Conservation (phyloP, 2,329 filamentous ascomycete genomes). For the Ophiognomonia clavigignenti-juglandacearum region DNA sequence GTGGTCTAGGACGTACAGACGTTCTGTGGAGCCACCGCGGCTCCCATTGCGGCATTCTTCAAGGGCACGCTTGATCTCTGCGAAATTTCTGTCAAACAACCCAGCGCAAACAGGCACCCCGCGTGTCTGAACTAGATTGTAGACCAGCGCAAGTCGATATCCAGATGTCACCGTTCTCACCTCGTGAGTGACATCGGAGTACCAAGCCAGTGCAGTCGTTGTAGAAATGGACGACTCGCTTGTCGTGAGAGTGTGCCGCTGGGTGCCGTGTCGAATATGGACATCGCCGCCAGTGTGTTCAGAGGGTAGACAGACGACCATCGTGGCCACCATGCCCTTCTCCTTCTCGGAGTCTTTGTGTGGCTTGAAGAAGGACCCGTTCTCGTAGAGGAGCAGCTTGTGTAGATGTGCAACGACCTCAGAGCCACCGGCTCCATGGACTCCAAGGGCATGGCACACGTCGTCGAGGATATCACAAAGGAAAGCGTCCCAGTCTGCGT, state of each 20-base stretch:
- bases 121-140: slow-evolving; percentile 41
- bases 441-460: too few species aligned
- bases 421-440: too few species aligned
- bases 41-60: too few species aligned
- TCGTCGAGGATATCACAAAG: too few species aligned
- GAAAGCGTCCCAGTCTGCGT: too few species aligned
- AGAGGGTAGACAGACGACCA: slow-evolving; percentile 41
- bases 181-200: slow-evolving; percentile 44
- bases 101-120: too few species aligned
- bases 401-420: too few species aligned
- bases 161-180: slow-evolving; percentile 36
- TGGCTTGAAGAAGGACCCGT: slow-evolving; percentile 40
- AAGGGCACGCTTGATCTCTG: too few species aligned
- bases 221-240: slow-evolving; percentile 25
- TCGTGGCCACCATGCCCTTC: slow-evolving; percentile 40
- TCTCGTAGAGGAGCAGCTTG: slow-evolving; percentile 41
- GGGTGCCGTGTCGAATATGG: slow-evolving; percentile 21
- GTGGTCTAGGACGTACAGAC: too few species aligned
- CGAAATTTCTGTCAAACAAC: too few species aligned
- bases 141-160: slow-evolving; percentile 41
- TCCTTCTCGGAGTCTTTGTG: slow-evolving; percentile 41
- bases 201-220: slow-evolving; percentile 33
- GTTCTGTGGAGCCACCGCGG: too few species aligned
- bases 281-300: slow-evolving; percentile 38
- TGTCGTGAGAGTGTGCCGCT: slow-evolving; percentile 24